phyloP scores from a whole-genome alignment of 1,284 basidiomycete genomes.

The Ganoderma lucidum region DNA sequence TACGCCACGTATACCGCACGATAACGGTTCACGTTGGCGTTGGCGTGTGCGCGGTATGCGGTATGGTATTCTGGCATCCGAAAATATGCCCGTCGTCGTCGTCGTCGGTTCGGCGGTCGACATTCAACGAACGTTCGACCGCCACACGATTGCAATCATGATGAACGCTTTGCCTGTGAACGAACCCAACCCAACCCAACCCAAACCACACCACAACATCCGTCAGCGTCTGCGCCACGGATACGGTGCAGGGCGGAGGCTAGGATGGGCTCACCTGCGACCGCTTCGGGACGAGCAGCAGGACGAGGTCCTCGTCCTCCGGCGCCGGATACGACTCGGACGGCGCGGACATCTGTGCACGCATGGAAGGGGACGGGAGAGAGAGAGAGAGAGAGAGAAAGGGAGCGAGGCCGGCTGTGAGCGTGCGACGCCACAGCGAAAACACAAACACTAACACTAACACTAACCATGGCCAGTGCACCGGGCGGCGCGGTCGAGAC shows the following conservation, averaged over 20 bases:
- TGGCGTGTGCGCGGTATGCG: conserved; percentile 2
- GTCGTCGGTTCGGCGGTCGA: not conserved
- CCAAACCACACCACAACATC: not conserved
- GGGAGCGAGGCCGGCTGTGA: conserved; percentile 16
- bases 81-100: not conserved
- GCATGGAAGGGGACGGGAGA: not conserved
- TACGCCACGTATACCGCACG: not conserved
- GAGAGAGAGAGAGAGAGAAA: not conserved
- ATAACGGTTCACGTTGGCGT: not conserved
- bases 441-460: not conserved
- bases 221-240: conserved; percentile 7
- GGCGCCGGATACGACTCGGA: conserved; percentile 21
- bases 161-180: conserved; percentile 30
- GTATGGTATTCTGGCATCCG: conserved; percentile 2
- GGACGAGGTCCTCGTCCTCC: conserved; percentile 36
- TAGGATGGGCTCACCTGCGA: conserved; percentile 29
- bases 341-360: conserved; percentile 14
- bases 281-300: conserved; percentile 35
- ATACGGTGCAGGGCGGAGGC: not conserved
- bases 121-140: not conserved
- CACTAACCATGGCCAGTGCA: conserved; percentile 23
- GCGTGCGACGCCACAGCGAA: conserved; percentile 1
- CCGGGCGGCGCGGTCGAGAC: conserved; percentile 26
- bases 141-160: conserved; percentile 15
- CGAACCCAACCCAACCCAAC: no score